Base-by-base conservation (phyloP, 2,329 filamentous ascomycete genomes). In the Incumbomyces delicatus region DNA sequence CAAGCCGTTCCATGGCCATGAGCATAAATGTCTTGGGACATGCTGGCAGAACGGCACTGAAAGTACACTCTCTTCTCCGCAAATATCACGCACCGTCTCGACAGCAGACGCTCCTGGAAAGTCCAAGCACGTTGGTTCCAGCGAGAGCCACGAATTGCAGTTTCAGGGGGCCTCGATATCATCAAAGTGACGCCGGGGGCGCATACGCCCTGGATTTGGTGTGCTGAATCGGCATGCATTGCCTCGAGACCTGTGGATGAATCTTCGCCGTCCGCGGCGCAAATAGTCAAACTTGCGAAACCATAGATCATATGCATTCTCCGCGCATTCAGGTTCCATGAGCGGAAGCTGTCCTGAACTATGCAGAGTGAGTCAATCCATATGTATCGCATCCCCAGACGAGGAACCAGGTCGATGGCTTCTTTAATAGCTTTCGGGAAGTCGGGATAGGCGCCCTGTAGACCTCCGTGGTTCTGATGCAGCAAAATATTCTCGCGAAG, bases 221-320 rank as follows among this genome's bases (percentile, higher is more conserved):
- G 8, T 11, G 8, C 10, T 37, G 10, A 8, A 6, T 32, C 20
- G 3, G 29, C n/a, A 16, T 51, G 32, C 38, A 57, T 32, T 5
- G 45, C 55, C 30, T 17, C 35, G n/a, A 60, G 39, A 3, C 57
- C 53, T 7, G 50, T 33, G 40, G 41, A 41, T 10, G 49, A 44
- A 39, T 50, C 44, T 27, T 47, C 37, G 18, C 59, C 62, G 46
- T 61, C 59, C 1, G 63, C 63, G 8, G 62, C 63, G 50, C 58
- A 61, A n/a, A 66, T 63, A 7, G 61, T 65, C 22, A 63, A 48
- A n/a, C 49, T 38, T 2, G 62, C 58, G 42, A 61, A 57, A 2
- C 60, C 58, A 42, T 66, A 65, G 11, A 66, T 57, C 1, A 54
- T 30, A 42, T 64, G 51, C 63, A 65, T 65, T 30, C 51, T 47